A percentile compares a stretch with the other conserved stretches of the same genome.
phyloP scores from a whole-genome alignment of 164 flowering plant species.

The Vitis rupestris region DNA sequence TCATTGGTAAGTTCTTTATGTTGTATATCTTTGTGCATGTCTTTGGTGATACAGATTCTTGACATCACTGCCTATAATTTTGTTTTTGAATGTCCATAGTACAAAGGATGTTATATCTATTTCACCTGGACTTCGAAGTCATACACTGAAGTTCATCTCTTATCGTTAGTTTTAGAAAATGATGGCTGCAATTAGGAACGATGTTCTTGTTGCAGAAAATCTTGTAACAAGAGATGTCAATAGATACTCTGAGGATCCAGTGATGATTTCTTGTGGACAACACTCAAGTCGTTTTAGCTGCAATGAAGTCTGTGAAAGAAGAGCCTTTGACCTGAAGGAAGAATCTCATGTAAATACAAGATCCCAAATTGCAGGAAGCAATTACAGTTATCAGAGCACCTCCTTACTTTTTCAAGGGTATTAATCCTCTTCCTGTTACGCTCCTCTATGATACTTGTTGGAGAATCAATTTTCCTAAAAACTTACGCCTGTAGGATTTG shows the following conservation, averaged over 20 bases:
- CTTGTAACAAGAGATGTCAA: conserved; percentile 45
- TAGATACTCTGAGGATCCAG: conserved; percentile 28
- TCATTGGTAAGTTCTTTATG: conserved; percentile 53
- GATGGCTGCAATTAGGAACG: conserved; percentile 9
- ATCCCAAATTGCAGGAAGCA: conserved; percentile 28
- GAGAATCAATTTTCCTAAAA: too few species aligned
- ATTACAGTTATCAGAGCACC: conserved; percentile 16
- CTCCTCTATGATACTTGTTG: neutral
- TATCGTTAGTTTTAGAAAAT: neutral
- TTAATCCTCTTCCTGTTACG: neutral
- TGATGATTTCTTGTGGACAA: conserved; percentile 22
- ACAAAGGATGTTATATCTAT: neutral
- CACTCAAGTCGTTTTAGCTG: conserved; percentile 23
- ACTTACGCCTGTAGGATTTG: too few species aligned
- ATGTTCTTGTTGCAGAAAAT: conserved; percentile 46
- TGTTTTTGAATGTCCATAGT: neutral
- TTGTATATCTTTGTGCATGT: neutral
- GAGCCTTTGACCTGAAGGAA: conserved; percentile 13
- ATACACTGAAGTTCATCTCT: neutral
- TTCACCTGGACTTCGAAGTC: neutral
- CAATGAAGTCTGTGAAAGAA: conserved; percentile 20
- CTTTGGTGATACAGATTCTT: neutral
- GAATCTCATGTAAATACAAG: conserved; percentile 32
- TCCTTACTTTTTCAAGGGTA: conserved; percentile 62
- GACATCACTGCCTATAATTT: neutral